Percentiles rank a stretch among this genome's conserved stretches.
Evolutionary conservation across 2,329 filamentous ascomycete genomes (phyloP).

Genomic region (Fusarium sp.): DNA sequence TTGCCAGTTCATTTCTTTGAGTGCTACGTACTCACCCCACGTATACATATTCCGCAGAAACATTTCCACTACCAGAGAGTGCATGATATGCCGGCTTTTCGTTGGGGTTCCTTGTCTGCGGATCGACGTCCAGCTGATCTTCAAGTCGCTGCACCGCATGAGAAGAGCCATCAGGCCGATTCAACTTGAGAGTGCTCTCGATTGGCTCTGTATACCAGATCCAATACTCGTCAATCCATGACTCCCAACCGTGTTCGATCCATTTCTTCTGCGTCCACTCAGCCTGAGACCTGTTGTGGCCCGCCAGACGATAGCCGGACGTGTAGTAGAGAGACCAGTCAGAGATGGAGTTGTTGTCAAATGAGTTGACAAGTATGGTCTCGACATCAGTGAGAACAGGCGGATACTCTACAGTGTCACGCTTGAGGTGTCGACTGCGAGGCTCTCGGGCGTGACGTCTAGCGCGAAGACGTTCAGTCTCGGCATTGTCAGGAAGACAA

Average conservation of each 20-base stretch:
- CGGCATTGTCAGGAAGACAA: slow-evolving; percentile 30
- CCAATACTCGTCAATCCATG: slow-evolving; percentile 37
- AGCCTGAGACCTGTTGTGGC: slow-evolving; percentile 30
- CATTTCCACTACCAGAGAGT: slow-evolving; percentile 6
- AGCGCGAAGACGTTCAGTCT: slow-evolving; percentile 12
- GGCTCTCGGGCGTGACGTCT: slow-evolving; percentile 4
- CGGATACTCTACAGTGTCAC: slow-evolving; percentile 11
- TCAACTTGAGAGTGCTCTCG: slow-evolving; percentile 33
- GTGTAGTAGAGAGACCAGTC: slow-evolving; percentile 39
- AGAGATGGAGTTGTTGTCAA: slow-evolving; percentile 29
- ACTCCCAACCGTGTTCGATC: slow-evolving; percentile 34
- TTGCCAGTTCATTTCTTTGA: rapidly evolving
- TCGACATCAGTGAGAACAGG: slow-evolving; percentile 19
- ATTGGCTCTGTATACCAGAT: slow-evolving; percentile 34
- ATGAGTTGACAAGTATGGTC: slow-evolving; percentile 23
- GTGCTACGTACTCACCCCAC: slow-evolving; percentile 5
- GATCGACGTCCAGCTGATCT: slow-evolving; percentile 30
- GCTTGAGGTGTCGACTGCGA: slow-evolving; percentile 15
- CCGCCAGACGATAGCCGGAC: slow-evolving; percentile 34
- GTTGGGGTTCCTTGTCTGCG: slow-evolving; percentile 18
- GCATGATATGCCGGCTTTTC: slow-evolving; percentile 28
- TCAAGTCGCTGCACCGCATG: slow-evolving; percentile 33
- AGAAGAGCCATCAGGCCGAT: slow-evolving; percentile 15
- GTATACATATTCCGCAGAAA: slow-evolving; percentile 29
- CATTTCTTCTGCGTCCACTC: slow-evolving; percentile 39